A percentile compares a stretch with the other conserved stretches of the same genome.
Evolutionary conservation across 257 asterid genomes (phyloP).

Genomic region (Coffea canephora): DNA sequence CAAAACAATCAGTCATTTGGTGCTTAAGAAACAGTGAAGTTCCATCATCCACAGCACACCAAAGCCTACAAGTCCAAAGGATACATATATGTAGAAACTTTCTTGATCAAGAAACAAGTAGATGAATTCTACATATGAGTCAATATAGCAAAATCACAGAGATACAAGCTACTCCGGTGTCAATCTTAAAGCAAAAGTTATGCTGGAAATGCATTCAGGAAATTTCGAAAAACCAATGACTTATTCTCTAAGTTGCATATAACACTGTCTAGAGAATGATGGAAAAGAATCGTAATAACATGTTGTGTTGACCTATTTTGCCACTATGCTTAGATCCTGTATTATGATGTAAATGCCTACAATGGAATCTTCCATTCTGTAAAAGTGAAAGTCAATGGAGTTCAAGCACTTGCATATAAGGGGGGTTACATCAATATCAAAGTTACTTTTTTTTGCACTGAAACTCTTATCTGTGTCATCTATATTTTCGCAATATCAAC

Average conservation of each 20-base stretch:
- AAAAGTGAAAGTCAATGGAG: background rate
- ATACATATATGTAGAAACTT: background rate
- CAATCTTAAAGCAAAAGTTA: background rate
- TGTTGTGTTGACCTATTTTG: background rate
- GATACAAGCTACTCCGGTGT: background rate
- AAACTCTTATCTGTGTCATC: too few relatives aligned
- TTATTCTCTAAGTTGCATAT: background rate
- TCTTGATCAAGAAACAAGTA: background rate
- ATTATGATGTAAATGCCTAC: too few relatives aligned
- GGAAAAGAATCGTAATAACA: background rate
- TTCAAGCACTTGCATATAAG: background rate
- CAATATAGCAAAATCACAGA: conserved; percentile 3
- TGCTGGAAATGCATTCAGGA: background rate
- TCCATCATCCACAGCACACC: background rate
- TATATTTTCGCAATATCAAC: too few relatives aligned
- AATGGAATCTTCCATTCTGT: background rate
- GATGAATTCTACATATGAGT: background rate
- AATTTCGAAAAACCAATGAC: background rate
- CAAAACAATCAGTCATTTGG: background rate
- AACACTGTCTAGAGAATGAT: background rate
- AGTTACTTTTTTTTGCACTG: too few relatives aligned
- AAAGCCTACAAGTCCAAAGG: background rate
- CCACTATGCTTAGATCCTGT: background rate
- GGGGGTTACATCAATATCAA: background rate
- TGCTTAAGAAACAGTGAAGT: background rate